These are phyloP conservation scores for Spirogloea muscicola DNA, from an alignment of 139 green algal genomes.

Conservation along the genomic window DNA sequence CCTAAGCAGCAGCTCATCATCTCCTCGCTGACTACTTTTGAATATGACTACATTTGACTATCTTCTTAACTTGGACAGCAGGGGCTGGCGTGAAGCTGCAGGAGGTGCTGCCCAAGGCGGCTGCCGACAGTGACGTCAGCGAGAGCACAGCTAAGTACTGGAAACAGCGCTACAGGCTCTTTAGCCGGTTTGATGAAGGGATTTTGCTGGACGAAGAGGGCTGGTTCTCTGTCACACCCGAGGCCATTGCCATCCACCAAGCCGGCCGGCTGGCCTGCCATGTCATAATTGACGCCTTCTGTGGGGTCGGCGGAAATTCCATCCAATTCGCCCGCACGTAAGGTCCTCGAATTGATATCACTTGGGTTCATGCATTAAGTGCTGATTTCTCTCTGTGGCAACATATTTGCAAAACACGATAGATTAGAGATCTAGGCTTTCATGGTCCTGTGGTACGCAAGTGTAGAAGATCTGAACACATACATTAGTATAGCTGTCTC, in stretches of 20 bases:
- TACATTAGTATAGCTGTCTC: neutral
- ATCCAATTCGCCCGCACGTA: slow-evolving; percentile 68
- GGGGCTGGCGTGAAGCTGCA: no score
- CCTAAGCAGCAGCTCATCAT: no score
- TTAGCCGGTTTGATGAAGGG: slow-evolving; percentile 66
- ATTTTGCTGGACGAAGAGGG: slow-evolving; percentile 74
- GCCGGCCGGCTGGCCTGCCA: slow-evolving; percentile 41
- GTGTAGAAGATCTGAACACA: neutral
- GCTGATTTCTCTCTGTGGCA: neutral
- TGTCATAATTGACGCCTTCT: slow-evolving; percentile 78
- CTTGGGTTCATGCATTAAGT: no score
- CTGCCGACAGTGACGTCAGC: no score
- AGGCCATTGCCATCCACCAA: slow-evolving; percentile 71
- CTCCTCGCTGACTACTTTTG: no score
- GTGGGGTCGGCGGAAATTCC: slow-evolving; percentile 79
- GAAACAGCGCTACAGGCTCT: slow-evolving; percentile 88
- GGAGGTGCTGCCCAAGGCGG: no score
- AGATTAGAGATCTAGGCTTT: neutral
- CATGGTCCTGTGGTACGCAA: neutral
- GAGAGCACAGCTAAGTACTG: no score
- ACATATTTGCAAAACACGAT: neutral
- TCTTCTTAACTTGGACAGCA: no score
- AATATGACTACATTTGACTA: no score
- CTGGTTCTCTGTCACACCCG: slow-evolving; percentile 80
- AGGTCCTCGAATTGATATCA: neutral